Conservation (phyloP, 371 early-diverging fungal species). For the Globomyces sp. region DNA sequence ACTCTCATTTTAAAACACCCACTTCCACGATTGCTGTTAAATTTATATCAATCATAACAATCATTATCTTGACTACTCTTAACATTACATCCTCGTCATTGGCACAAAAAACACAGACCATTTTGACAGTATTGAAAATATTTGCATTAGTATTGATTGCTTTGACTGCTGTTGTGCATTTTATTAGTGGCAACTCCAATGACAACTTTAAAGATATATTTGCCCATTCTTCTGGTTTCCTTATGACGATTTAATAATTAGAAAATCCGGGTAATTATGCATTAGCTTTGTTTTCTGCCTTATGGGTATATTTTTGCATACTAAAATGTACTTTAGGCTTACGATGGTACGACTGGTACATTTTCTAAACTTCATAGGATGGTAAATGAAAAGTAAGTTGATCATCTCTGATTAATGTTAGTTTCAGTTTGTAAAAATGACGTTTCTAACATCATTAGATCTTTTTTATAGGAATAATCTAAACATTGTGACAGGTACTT, state of each 20-base stretch:
- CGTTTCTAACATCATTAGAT: background rate
- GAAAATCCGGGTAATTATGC: conserved; percentile 69
- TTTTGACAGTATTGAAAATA: conserved; percentile 79
- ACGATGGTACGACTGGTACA: background rate
- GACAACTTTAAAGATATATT: conserved; percentile 61
- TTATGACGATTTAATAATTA: background rate
- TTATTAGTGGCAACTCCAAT: conserved; percentile 53
- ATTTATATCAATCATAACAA: conserved; percentile 3
- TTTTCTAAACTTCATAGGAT: too few species aligned
- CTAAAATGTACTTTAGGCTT: background rate
- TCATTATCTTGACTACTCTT: conserved; percentile 46
- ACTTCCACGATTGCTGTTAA: background rate
- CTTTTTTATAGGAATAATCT: conserved; percentile 61
- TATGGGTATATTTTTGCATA: conserved; percentile 91
- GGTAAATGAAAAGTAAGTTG: too few species aligned
- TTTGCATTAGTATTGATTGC: conserved; percentile 73
- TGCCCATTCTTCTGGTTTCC: conserved; percentile 42
- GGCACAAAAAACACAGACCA: conserved; percentile 75
- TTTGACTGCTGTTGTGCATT: conserved; percentile 67
- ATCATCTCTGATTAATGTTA: too few species aligned
- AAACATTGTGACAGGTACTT: conserved; percentile 66
- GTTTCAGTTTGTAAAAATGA: background rate
- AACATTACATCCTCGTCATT: conserved; percentile 71
- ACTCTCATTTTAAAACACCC: conserved; percentile 22
- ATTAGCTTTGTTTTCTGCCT: conserved; percentile 71